Evolutionary conservation across 768 basidiomycete genomes (phyloP), one percentile per base, ranked within the genome.

Genomic region (Clitopilus passeckerianus): DNA sequence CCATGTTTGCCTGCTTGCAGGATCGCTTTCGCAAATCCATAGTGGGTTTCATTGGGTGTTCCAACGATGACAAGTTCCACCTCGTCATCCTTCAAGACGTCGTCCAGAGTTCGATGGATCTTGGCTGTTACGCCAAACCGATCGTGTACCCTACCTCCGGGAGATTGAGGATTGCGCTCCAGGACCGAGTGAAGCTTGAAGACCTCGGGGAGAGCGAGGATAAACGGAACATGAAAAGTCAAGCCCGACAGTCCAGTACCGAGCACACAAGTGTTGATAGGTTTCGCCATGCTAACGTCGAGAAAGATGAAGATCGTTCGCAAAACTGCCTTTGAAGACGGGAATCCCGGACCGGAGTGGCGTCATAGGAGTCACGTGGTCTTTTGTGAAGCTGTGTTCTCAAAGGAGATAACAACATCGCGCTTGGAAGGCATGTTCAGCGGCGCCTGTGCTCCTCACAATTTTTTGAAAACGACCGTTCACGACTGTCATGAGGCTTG

Each of bases 161-260:
- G 75, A 0, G 79, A 69, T 33, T 75, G 68, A 0, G 91, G 89
- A 65, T 86, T 87, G 56, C 91, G 80, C 69, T 91, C 86, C 59
- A 92, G 76, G 53, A 93, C 86, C n/a, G 90, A 81, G 64, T 86
- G 79, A 34, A 93, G 81, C 8, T 73, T 81, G 76, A 91, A 93
- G 54, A 84, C 72, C 23, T 88, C 75, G 0, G 90, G 87, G 18
- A 89, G 77, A 2, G 89, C 84, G 57, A 87, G 81, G 59, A 95
- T 74, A 70, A 93, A 89, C 0, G 93, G 92, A 59, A 87, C 66
- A 70, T 95, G 93, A 73, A 95, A 93, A 2, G 88, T 89, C 41
- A 87, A 74, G 34, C 87, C 87, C 18, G 86, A 80, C 60, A 93
- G 83, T 41, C 91, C 92, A 34, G 89, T 85, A 18, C 90, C 91